These are phyloP conservation scores for Lanmaoa pseudosensibilis DNA, from an alignment of 768 basidiomycete genomes.

Conservation along the genomic window DNA sequence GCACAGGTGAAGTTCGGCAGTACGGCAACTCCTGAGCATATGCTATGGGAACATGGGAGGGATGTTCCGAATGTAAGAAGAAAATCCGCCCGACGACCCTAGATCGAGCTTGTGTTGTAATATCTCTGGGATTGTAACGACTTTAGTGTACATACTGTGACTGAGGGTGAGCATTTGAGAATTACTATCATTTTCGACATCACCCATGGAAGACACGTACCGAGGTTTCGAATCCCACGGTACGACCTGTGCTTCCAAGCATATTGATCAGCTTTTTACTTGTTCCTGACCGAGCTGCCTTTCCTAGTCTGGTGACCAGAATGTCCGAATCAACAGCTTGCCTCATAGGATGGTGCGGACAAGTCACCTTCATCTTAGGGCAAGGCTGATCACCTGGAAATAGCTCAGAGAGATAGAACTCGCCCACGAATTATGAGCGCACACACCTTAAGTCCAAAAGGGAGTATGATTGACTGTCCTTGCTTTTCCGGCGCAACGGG, in stretches of 20 bases:
- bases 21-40: background rate
- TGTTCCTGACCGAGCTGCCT: too few relatives aligned
- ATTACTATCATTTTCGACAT: background rate
- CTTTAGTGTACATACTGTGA: background rate
- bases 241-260: too few relatives aligned
- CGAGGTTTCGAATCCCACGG: too few relatives aligned
- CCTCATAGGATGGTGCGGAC: background rate
- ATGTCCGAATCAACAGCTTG: too few relatives aligned
- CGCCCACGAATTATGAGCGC: background rate
- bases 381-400: slow-evolving; percentile 7
- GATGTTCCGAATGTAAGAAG: background rate
- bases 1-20: slow-evolving; percentile 7
- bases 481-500: background rate
- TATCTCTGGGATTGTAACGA: background rate
- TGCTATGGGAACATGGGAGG: slow-evolving; percentile 12
- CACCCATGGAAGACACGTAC: too few relatives aligned
- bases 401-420: background rate
- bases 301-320: too few relatives aligned
- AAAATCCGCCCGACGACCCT: background rate
- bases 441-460: slow-evolving; percentile 13
- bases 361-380: background rate
- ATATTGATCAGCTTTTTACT: too few relatives aligned
- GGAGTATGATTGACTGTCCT: background rate
- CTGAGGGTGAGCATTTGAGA: background rate
- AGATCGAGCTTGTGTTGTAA: background rate